Evolutionary conservation across 805 yeast species (phyloP), one percentile per base, ranked within the genome.

Genomic region (Lipomyces chichibuensis): DNA sequence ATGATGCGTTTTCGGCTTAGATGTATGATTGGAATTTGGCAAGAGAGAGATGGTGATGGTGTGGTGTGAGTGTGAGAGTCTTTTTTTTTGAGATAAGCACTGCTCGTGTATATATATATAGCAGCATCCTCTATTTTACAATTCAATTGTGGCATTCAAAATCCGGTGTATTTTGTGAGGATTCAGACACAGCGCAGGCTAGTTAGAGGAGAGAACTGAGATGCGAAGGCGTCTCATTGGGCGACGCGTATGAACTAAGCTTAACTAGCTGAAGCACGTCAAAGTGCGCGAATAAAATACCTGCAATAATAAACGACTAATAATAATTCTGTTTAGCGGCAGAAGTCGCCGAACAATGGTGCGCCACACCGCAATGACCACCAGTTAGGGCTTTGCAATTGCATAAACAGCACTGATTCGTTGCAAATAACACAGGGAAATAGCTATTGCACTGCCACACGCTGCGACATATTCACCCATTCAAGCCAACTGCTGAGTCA

Each of bases 1-100:
- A 59, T 6, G 67, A 63, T 23, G 61, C 58, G 32, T 43, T 59
- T 56, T 49, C 49, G 32, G 64, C 58, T 13, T 63, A 23, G 23
- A n/a, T 13, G 13, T 37, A 4, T 14, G 39, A 37, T 11, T 37
- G 1, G 39, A 17, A 14, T 37, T 11, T 14, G 39, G 13, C 14
- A 11, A 0, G 39, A 2, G 14, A 37, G 17, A 37, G 39, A 37
- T n/a, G n/a, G n/a, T n/a, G 39, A 37, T 4, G 2, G 17, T 14
- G 39, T 13, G 14, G 14, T 37, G 39, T 11, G 39, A 1, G 32
- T 29, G 32, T 5, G 32, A 5, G 32, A n/a, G n/a, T n/a, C n/a
- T n/a, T n/a, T n/a, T n/a, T n/a, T n/a, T n/a, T n/a, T n/a, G n/a
- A n/a, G n/a, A n/a, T n/a, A n/a, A n/a, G n/a, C n/a, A n/a, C n/a